Conservation (phyloP, 805 yeast species). For the Yarrowia sp. region DNA sequence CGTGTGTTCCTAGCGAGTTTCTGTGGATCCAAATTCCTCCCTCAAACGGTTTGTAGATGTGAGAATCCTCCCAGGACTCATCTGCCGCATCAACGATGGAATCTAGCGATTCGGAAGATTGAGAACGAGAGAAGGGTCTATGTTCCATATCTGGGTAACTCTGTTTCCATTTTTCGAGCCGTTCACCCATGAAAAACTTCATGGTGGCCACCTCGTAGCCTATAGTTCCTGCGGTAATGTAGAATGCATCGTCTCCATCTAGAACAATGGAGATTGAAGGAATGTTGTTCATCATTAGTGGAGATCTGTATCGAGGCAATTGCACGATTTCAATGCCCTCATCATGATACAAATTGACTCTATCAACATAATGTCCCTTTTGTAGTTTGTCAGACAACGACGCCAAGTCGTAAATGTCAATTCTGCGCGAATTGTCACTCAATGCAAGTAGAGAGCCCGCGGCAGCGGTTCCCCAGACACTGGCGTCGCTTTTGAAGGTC, state of each 20-base stretch:
- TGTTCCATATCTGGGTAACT: not conserved
- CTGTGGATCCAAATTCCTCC: slow-evolving; percentile 29
- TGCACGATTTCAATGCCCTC: not conserved
- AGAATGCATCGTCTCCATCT: slow-evolving; percentile 5
- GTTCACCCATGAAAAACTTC: slow-evolving; percentile 19
- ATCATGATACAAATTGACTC: slow-evolving; percentile 15
- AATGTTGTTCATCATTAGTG: slow-evolving; percentile 15
- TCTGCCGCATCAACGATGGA: slow-evolving; percentile 16
- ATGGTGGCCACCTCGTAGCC: slow-evolving; percentile 29
- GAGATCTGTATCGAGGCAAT: slow-evolving; percentile 17
- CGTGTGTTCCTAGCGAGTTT: slow-evolving; percentile 31
- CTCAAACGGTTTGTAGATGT: slow-evolving; percentile 17
- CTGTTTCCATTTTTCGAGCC: slow-evolving; percentile 15
- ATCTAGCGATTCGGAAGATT: slow-evolving; percentile 4
- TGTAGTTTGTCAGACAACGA: not conserved
- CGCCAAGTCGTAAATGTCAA: slow-evolving; percentile 16
- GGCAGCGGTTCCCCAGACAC: slow-evolving; percentile 16
- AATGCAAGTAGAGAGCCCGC: slow-evolving; percentile 21
- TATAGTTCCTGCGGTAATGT: slow-evolving; percentile 24
- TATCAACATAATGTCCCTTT: not conserved
- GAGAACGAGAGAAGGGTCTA: not conserved
- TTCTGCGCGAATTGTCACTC: slow-evolving; percentile 26
- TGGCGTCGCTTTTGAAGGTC: slow-evolving; percentile 23
- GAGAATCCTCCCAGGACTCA: slow-evolving; percentile 27
- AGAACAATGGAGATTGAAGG: slow-evolving; percentile 1